phyloP scores from a whole-genome alignment of 768 basidiomycete species.

The Tricholoma bakamatsutake region DNA sequence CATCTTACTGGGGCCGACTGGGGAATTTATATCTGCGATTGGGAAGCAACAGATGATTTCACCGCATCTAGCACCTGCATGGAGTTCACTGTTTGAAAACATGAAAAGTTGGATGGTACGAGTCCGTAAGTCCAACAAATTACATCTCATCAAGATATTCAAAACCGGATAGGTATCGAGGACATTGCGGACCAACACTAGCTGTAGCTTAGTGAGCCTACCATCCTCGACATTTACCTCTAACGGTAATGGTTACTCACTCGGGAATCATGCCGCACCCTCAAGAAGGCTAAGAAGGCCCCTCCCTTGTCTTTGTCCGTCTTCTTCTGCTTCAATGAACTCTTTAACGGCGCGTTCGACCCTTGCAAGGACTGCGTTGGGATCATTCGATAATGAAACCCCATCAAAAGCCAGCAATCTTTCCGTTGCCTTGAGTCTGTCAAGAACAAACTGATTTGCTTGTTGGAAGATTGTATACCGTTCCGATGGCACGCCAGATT shows the following conservation, averaged over 20 bases:
- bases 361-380: conserved; percentile 33
- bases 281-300: conserved; percentile 45
- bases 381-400: not conserved
- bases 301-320: conserved; percentile 15
- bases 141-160: not conserved
- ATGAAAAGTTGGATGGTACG: not conserved
- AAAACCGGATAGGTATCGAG: not conserved
- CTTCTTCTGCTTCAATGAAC: conserved; percentile 19
- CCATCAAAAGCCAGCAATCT: conserved; percentile 31
- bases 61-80: not conserved
- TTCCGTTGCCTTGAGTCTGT: conserved; percentile 48
- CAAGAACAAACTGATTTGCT: conserved; percentile 44
- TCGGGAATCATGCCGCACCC: conserved; percentile 24
- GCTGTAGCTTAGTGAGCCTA: not conserved
- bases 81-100: not conserved
- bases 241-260: not conserved
- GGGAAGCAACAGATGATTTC: not conserved
- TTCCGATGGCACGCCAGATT: conserved; percentile 3
- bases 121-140: not conserved
- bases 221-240: not conserved
- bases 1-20: no score
- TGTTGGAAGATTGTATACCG: conserved; percentile 31
- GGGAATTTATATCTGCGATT: not conserved
- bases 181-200: not conserved
- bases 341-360: conserved; percentile 40